Percentiles rank a stretch among this genome's conserved stretches.
Conservation (phyloP, 2,329 filamentous ascomycete species). For the Cucurbitaria berberidis region DNA sequence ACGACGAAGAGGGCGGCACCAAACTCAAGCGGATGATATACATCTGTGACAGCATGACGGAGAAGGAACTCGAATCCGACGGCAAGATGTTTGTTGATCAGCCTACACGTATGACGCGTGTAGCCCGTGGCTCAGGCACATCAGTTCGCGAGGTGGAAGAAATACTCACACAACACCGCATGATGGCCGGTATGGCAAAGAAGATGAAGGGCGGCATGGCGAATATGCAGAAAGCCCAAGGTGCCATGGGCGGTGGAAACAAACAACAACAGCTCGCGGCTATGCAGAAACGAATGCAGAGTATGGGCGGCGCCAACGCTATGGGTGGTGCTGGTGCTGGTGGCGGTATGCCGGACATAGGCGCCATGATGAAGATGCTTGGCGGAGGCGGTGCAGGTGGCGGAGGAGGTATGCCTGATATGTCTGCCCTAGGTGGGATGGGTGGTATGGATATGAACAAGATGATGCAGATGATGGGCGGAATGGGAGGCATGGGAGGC, state of each 20-base stretch:
- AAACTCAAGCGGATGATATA: slow-evolving; percentile 99
- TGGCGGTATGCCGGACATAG: slow-evolving; percentile 75
- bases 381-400: slow-evolving; percentile 68
- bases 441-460: slow-evolving; percentile 51
- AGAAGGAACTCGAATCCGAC: slow-evolving; percentile 92
- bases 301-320: slow-evolving; percentile 79
- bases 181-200: slow-evolving; percentile 99
- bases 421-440: slow-evolving; percentile 67
- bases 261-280: slow-evolving; percentile 93
- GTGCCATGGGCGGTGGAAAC: slow-evolving; percentile 87
- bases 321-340: slow-evolving; percentile 58
- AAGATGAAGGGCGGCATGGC: slow-evolving; percentile 98
- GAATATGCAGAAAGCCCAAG: slow-evolving; percentile 93
- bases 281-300: slow-evolving; percentile 94
- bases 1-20: slow-evolving; percentile 91
- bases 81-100: slow-evolving; percentile 94
- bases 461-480: slow-evolving; percentile 48
- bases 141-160: slow-evolving; percentile 94
- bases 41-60: slow-evolving; percentile 98
- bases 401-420: slow-evolving; percentile 68
- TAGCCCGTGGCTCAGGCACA: slow-evolving; percentile 89
- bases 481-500: slow-evolving; percentile 34
- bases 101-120: slow-evolving; percentile 88
- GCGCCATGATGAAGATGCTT: slow-evolving; percentile 90
- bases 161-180: slow-evolving; percentile 93